Evolutionary conservation across 2,329 filamentous ascomycete genomes (phyloP).

Genomic region (Calonectria hawksworthii): DNA sequence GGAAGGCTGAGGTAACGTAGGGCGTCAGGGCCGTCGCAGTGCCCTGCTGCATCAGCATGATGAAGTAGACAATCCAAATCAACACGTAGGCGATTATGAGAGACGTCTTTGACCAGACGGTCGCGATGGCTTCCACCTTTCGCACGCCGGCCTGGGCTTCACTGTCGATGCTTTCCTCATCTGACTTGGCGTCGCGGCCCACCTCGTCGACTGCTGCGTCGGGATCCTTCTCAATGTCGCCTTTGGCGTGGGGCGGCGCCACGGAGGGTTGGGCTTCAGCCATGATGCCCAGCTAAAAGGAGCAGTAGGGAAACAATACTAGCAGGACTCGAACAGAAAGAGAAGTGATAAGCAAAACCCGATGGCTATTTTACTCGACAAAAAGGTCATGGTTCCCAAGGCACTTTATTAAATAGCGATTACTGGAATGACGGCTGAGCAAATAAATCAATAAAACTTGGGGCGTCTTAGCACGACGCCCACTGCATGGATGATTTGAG

Average conservation of each 20-base stretch:
- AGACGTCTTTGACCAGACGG: constrained; percentile 55
- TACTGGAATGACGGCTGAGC: neutral
- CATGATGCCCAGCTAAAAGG: neutral
- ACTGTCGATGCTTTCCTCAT: neutral
- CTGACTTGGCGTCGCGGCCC: neutral
- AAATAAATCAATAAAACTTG: neutral
- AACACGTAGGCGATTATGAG: constrained; percentile 56
- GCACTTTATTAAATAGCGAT: neutral
- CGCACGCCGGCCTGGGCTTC: constrained; percentile 52
- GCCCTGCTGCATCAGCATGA: constrained; percentile 59
- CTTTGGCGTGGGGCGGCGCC: neutral
- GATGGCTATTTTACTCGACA: neutral
- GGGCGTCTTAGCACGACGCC: neutral
- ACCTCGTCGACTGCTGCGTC: neutral
- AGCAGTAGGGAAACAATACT: too few relatives aligned
- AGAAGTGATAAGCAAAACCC: neutral
- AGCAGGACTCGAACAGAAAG: neutral
- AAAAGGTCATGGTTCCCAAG: neutral
- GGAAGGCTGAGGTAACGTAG: constrained; percentile 64
- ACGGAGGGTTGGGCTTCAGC: neutral
- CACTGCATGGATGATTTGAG: neutral
- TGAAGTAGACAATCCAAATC: constrained; percentile 64
- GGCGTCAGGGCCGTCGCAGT: constrained; percentile 54
- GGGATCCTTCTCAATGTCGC: neutral
- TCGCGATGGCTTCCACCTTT: constrained; percentile 56